phyloP scores from a whole-genome alignment of 2,329 filamentous ascomycete genomes.

The Chalaropsis ovoidea region DNA sequence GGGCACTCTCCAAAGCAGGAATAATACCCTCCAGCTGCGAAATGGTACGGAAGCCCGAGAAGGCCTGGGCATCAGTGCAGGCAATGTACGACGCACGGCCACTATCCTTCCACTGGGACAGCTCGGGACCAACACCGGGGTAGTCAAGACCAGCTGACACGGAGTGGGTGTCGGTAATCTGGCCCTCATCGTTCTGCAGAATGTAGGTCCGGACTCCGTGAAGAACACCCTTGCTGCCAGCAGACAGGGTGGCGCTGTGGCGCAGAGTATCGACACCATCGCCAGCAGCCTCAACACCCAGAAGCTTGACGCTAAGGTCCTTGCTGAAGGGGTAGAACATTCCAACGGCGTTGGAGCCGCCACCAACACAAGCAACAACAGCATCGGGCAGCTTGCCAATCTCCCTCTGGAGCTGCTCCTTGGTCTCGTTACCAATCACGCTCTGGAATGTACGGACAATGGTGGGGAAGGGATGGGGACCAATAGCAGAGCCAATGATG shows the following conservation, averaged over 20 bases:
- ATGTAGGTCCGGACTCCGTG: slow-evolving; percentile 96
- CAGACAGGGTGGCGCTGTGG: slow-evolving; percentile 79
- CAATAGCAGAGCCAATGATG: slow-evolving; percentile 94
- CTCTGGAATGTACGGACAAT: slow-evolving; percentile 97
- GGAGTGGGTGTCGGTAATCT: slow-evolving; percentile 91
- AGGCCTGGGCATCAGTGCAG: slow-evolving; percentile 83
- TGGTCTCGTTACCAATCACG: slow-evolving; percentile 91
- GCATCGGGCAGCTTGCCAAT: slow-evolving; percentile 87
- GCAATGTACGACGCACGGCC: slow-evolving; percentile 78
- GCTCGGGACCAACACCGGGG: slow-evolving; percentile 88
- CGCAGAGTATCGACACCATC: slow-evolving; percentile 78
- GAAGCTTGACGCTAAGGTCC: slow-evolving; percentile 72
- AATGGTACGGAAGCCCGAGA: slow-evolving; percentile 74
- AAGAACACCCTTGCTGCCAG: slow-evolving; percentile 81
- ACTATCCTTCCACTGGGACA: slow-evolving; percentile 85
- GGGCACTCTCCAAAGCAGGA: slow-evolving; percentile 83
- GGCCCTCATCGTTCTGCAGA: slow-evolving; percentile 82
- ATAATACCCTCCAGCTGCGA: slow-evolving; percentile 92
- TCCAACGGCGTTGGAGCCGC: slow-evolving; percentile 86
- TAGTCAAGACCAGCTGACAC: slow-evolving; percentile 95
- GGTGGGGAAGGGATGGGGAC: slow-evolving; percentile 93
- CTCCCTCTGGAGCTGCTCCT: slow-evolving; percentile 75
- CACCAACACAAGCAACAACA: slow-evolving; percentile 91
- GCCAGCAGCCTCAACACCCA: slow-evolving; percentile 91
- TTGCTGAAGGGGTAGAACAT: slow-evolving; percentile 97